Percentiles rank a stretch among this genome's conserved stretches.
Evolutionary conservation across 176 grass and related monocot genomes (phyloP).

Genomic region (Aechmea fasciata): DNA sequence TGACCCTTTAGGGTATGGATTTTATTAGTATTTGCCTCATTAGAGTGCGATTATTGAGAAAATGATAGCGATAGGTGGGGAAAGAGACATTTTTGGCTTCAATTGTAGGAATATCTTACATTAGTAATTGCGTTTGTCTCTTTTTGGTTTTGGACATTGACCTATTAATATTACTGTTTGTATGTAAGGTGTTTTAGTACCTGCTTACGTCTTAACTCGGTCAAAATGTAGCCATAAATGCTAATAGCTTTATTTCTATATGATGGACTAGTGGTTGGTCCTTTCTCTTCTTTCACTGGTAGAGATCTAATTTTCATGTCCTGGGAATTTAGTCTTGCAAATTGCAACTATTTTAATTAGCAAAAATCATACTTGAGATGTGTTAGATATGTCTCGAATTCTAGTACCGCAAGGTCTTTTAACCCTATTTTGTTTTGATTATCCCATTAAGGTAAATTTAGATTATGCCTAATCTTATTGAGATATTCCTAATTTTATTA

Average conservation of each 20-base stretch:
- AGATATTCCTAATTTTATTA: too few relatives aligned
- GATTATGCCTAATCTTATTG: too few relatives aligned
- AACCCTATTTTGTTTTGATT: too few relatives aligned
- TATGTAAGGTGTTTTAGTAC: background rate
- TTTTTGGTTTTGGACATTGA: background rate
- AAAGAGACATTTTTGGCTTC: conserved; percentile 2
- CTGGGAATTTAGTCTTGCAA: too few relatives aligned
- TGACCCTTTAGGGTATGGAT: background rate
- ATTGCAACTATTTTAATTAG: too few relatives aligned
- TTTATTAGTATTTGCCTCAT: background rate
- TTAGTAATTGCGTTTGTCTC: background rate
- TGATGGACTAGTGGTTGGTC: background rate
- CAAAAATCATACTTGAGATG: too few relatives aligned
- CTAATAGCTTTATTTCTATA: background rate
- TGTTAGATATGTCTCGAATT: too few relatives aligned
- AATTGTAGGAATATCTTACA: too few relatives aligned
- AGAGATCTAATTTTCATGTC: too few relatives aligned
- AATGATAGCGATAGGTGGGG: background rate
- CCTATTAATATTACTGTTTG: background rate
- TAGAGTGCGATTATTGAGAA: background rate
- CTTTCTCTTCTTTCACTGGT: too few relatives aligned
- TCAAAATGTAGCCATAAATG: background rate
- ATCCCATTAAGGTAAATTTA: too few relatives aligned
- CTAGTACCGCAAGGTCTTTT: too few relatives aligned
- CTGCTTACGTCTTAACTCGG: background rate